Conservation (phyloP, 2,329 filamentous ascomycete species). For the Clarireedia monteithiana region DNA sequence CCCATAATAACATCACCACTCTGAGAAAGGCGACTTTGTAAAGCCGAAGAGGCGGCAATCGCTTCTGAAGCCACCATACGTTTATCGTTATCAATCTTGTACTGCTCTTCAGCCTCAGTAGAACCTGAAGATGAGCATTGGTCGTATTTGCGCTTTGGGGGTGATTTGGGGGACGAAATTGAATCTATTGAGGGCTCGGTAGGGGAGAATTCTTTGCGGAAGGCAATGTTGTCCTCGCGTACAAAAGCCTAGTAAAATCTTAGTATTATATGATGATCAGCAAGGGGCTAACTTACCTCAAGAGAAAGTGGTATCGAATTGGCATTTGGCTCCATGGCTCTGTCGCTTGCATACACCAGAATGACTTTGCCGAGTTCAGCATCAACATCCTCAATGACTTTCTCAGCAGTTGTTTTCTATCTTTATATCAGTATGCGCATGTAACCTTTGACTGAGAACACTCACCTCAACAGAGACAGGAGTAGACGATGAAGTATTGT, state of each 20-base stretch:
- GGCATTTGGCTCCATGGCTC: slow-evolving; percentile 32
- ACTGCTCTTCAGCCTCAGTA: slow-evolving; percentile 1
- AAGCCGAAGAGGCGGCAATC: neutral
- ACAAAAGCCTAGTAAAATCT: slow-evolving; percentile 37
- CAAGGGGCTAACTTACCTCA: slow-evolving; percentile 26
- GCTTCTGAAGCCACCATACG: neutral
- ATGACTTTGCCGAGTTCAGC: slow-evolving; percentile 40
- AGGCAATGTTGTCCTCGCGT: slow-evolving; percentile 43
- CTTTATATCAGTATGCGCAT: neutral
- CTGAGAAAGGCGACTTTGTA: neutral
- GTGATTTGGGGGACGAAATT: slow-evolving; percentile 7
- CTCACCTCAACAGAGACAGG: slow-evolving; percentile 44
- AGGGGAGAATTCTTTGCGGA: slow-evolving; percentile 38
- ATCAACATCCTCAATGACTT: slow-evolving; percentile 39
- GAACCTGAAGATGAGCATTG: slow-evolving; percentile 13
- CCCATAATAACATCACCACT: slow-evolving; percentile 15
- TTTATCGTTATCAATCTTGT: neutral
- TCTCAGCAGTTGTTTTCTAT: slow-evolving; percentile 41
- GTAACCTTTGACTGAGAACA: neutral
- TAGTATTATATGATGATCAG: slow-evolving; percentile 3
- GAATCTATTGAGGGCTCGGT: slow-evolving; percentile 9
- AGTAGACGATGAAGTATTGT: slow-evolving; percentile 31
- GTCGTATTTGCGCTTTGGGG: slow-evolving; percentile 24
- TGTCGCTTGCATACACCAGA: slow-evolving; percentile 47
- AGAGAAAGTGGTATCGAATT: slow-evolving; percentile 32